These are phyloP conservation scores for Penicillium simplicissimum DNA, from an alignment of 495 filamentous ascomycete species.

Conservation along the genomic window DNA sequence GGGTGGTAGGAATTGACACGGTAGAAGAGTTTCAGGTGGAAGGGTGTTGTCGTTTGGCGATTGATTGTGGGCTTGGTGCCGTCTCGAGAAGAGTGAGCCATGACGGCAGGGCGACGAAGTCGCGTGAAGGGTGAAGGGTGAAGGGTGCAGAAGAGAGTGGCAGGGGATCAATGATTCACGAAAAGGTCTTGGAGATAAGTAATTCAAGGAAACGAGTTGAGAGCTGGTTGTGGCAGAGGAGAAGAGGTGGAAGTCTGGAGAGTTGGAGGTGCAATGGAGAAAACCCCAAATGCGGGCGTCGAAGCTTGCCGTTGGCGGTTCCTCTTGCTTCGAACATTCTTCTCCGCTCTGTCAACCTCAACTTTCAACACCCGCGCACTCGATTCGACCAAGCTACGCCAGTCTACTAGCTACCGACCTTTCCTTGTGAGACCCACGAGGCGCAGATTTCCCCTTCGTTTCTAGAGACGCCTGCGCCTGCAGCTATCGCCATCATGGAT, in stretches of 20 bases:
- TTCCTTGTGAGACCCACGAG: neutral
- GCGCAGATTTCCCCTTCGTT: neutral
- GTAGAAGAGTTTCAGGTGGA: slow-evolving; percentile 91
- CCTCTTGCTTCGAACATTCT: slow-evolving; percentile 15
- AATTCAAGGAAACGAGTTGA: neutral
- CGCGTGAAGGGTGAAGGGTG: slow-evolving; percentile 14
- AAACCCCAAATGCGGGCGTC: slow-evolving; percentile 18
- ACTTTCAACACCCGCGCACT: neutral
- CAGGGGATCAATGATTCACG: neutral
- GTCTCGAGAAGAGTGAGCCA: slow-evolving; percentile 32
- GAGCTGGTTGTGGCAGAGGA: neutral
- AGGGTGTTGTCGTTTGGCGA: slow-evolving; percentile 78
- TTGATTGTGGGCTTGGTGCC: slow-evolving; percentile 45
- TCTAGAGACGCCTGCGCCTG: neutral
- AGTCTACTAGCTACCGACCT: neutral
- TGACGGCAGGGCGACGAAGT: slow-evolving; percentile 16
- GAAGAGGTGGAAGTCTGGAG: neutral
- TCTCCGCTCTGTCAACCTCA: slow-evolving; percentile 12
- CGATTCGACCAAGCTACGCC: neutral
- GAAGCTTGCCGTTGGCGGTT: slow-evolving; percentile 16
- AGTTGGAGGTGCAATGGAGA: slow-evolving; percentile 12
- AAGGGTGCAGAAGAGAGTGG: neutral
- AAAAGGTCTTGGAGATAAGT: neutral
- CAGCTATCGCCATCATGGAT: slow-evolving; percentile 65
- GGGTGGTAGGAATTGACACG: slow-evolving; percentile 69